Evolutionary conservation across 257 asterid genomes (phyloP), one percentile per base, ranked within the genome.

Genomic region (Solanum ossicruentum): DNA sequence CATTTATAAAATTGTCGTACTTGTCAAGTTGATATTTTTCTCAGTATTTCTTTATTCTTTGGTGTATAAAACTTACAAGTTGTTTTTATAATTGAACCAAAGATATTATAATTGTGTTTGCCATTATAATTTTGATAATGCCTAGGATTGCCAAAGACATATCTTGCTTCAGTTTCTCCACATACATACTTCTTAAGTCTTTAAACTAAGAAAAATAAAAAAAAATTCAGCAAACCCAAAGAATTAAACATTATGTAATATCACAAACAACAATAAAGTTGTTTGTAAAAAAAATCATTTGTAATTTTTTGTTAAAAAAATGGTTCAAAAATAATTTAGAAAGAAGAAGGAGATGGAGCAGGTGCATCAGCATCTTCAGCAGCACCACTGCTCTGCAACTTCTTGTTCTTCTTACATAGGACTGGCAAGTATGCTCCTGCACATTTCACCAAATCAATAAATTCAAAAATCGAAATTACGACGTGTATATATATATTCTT

Each of bases 341-440:
- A 80, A 58, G 66, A 20, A 17, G 88, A 79, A 57, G 92, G 91
- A 41, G 91, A 80, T 3, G 91, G 85, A 3, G 92, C 88, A 5
- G 92, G 87, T 28, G 90, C 90, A 54, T 52, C 71, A 12, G 85
- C 89, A n/a, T 21, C 67, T 73, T 47, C 71, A 60, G 55, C 60
- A 17, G 80, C 87, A 23, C 82, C 85, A 56, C 75, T 85, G 52
- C 87, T 85, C 13, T 32, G 8, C 57, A 85, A 60, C 65, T 85
- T 85, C 54, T 47, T 85, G n/a, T 49, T 70, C 52, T 85, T 85
- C 41, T 66, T 54, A 55, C 87, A 85, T 26, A 85, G 52, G 20
- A 80, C 82, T 6, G 82, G 87, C 73, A 85, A 67, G 83, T 78
- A 80, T 12, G 71, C 85, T 36, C 87, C 85, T 85, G 43, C 51